Evolutionary conservation across 164 flowering plant genomes (phyloP).

Genomic region (Litsea cubeba): DNA sequence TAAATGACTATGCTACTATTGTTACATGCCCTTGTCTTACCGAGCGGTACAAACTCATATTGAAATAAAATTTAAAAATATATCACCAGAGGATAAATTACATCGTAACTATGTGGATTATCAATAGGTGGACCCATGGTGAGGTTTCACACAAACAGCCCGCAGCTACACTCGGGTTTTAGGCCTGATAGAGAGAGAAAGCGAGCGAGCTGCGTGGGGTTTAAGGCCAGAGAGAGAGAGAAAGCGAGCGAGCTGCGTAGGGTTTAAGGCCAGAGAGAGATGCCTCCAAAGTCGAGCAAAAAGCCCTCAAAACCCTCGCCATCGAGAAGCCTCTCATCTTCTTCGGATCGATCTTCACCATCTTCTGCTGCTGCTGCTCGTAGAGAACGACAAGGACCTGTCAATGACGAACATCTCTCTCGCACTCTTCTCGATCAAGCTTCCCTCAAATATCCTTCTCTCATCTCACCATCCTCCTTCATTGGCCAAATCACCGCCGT

Average conservation of each 20-base stretch:
- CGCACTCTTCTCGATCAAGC: slow-evolving; percentile 32
- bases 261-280: background rate
- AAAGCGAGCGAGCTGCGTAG: background rate
- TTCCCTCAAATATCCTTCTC: slow-evolving; percentile 46
- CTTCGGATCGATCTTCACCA: background rate
- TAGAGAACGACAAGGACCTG: background rate
- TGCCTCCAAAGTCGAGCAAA: slow-evolving; percentile 3
- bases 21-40: no score
- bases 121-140: no score
- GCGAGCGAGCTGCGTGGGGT: background rate
- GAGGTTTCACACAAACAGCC: no score
- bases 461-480: slow-evolving; percentile 52
- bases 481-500: slow-evolving; percentile 35
- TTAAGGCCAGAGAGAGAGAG: no score
- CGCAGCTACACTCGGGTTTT: no score
- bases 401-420: slow-evolving; percentile 24
- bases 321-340: background rate
- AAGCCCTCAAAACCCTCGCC: background rate
- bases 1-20: no score
- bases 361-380: background rate
- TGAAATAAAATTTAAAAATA: no score
- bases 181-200: background rate
- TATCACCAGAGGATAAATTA: no score
- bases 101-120: no score
- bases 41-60: no score